Conservation (phyloP, 768 basidiomycete genomes). For the Lyophyllum decastes region DNA sequence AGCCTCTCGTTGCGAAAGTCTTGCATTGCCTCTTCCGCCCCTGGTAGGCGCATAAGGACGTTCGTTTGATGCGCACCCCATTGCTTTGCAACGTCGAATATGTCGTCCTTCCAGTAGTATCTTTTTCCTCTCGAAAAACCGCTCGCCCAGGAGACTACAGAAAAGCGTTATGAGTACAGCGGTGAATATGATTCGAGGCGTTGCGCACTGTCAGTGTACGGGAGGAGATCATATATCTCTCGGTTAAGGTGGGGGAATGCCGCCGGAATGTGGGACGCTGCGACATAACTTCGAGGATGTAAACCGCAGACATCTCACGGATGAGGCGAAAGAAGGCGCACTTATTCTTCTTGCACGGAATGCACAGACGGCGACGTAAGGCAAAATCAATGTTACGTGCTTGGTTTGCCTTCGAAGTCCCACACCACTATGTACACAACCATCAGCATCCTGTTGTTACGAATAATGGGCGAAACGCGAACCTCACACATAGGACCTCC, state of each 20-base stretch:
- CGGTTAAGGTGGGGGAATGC: conserved; percentile 27
- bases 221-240: conserved; percentile 27
- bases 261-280: conserved; percentile 21
- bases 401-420: conserved; percentile 9
- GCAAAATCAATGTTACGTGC: conserved; percentile 24
- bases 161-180: not conserved
- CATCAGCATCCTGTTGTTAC: not conserved
- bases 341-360: conserved; percentile 26
- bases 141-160: conserved; percentile 29
- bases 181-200: not conserved
- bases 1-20: conserved; percentile 1
- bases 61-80: conserved; percentile 18
- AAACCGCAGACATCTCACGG: not conserved
- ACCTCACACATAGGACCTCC: conserved; percentile 25
- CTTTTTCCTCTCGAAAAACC: conserved; percentile 24
- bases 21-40: conserved; percentile 25
- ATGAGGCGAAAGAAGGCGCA: conserved; percentile 11
- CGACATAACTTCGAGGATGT: conserved; percentile 25
- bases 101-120: conserved; percentile 35
- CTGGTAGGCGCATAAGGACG: conserved; percentile 10
- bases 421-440: not conserved
- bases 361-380: conserved; percentile 27
- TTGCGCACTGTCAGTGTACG: conserved; percentile 30
- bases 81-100: conserved; percentile 21
- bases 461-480: not conserved